These are phyloP conservation scores for Esteya vermicola DNA, from an alignment of 2,329 filamentous ascomycete genomes.

Conservation along the genomic window DNA sequence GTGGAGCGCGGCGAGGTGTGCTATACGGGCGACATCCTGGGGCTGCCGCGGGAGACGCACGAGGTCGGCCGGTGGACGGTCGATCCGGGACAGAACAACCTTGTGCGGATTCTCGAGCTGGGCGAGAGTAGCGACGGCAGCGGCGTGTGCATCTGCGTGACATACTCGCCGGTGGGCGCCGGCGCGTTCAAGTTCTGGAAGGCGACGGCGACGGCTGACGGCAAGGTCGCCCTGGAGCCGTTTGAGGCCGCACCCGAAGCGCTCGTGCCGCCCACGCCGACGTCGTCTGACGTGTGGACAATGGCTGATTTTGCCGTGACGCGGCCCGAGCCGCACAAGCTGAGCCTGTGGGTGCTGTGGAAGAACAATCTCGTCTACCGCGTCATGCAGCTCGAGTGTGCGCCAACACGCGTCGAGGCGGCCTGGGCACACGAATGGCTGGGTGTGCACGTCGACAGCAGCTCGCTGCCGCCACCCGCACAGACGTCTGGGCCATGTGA, in stretches of 20 bases:
- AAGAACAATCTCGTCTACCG: conserved; percentile 72
- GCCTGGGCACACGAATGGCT: conserved; percentile 60
- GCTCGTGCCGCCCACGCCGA: conserved; percentile 55
- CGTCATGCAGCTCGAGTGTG: conserved; percentile 59
- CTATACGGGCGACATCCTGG: conserved; percentile 63
- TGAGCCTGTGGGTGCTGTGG: conserved; percentile 62
- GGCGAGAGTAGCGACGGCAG: too few relatives aligned
- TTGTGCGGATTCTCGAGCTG: conserved; percentile 57
- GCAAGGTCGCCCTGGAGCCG: conserved; percentile 44
- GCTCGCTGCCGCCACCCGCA: conserved; percentile 32
- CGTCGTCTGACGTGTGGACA: conserved; percentile 64
- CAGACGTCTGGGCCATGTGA: conserved; percentile 49
- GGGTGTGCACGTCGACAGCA: conserved; percentile 47
- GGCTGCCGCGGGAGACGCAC: conserved; percentile 48
- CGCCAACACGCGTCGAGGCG: conserved; percentile 45
- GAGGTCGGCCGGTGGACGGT: conserved; percentile 63
- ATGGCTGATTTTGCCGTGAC: conserved; percentile 61
- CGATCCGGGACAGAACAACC: conserved; percentile 62
- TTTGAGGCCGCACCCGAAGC: conserved; percentile 41
- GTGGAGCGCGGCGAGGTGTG: conserved; percentile 65
- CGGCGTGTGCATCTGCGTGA: conserved; percentile 50
- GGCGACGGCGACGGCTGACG: conserved; percentile 49
- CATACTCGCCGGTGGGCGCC: conserved; percentile 75
- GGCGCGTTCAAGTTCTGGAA: conserved; percentile 94
- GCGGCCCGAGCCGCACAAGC: conserved; percentile 26